Percentiles rank a stretch among this genome's conserved stretches.
Evolutionary conservation across 345 rosid species (phyloP).

Genomic region (Arabidopsis arenosa): DNA sequence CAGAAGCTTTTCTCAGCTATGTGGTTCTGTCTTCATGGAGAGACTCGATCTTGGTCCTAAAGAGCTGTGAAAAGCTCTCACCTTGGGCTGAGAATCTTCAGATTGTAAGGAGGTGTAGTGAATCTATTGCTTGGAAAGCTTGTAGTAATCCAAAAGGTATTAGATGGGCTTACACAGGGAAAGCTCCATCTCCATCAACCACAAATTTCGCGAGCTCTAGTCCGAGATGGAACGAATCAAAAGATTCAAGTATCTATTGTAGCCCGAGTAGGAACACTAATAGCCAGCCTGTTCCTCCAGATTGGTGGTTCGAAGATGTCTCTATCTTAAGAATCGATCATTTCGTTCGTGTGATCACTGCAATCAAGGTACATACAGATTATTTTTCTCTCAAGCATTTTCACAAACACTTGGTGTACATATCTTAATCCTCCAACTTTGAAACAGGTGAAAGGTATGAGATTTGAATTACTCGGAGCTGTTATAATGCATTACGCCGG

Average conservation of each 20-base stretch:
- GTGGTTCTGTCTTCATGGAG: constrained; percentile 97
- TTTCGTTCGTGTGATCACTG: constrained; percentile 89
- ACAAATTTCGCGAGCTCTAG: constrained; percentile 51
- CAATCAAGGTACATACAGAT: constrained; percentile 63
- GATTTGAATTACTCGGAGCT: constrained; percentile 87
- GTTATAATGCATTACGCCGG: constrained; percentile 81
- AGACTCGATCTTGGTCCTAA: constrained; percentile 85
- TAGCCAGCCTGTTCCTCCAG: constrained; percentile 85
- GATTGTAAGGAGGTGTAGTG: constrained; percentile 91
- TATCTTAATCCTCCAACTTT: background rate
- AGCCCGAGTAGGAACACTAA: constrained; percentile 75
- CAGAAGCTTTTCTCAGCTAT: constrained; percentile 96
- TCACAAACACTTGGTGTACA: constrained; percentile 17
- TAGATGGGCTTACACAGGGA: constrained; percentile 90
- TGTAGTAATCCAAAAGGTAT: constrained; percentile 97
- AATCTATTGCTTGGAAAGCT: constrained; percentile 99
- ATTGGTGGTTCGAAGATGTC: constrained; percentile 99
- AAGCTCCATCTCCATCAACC: constrained; percentile 52
- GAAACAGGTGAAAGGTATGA: constrained; percentile 79
- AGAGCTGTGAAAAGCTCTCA: constrained; percentile 91
- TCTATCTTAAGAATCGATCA: constrained; percentile 94
- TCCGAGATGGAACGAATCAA: constrained; percentile 77
- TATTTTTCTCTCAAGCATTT: background rate
- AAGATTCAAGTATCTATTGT: constrained; percentile 55
- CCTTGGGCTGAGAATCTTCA: constrained; percentile 99